Base-by-base conservation (phyloP, 306 rosid genomes). In the Lathyrus sativus region DNA sequence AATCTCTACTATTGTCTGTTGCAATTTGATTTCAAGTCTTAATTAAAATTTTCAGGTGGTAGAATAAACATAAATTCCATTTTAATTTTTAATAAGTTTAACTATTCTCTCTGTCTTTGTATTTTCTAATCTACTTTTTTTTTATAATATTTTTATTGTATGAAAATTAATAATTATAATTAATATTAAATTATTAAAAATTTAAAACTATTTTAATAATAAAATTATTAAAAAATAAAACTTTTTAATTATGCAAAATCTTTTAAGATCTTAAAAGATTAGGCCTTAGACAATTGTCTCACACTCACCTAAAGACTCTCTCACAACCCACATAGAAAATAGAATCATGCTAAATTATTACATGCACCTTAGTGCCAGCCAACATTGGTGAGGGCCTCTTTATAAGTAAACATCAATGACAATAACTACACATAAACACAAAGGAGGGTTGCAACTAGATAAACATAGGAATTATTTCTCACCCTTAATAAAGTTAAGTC, bases 401-500 rank as follows among this genome's bases (percentile, higher is more conserved):
- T 56, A 19, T 41, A 75, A 63, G 67, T 70, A 72, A 33, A 68
- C 48, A 72, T 50, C 17, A 39, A 71, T 76, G 81, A 71, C 54
- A 76, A 75, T 72, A 79, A 74, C 73, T 38, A 76, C 42, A 78
- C 66, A 67, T 0, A 14, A 35, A 54, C 33, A 12, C 37, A 38
- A 12, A 62, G 57, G n/a, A 14, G 50, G 63, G 24, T n/a, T 28
- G 56, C 44, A 75, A 74, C 33, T 65, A 78, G 85, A 74, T 74
- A 81, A 78, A 64, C 51, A 59, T 55, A 72, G 57, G 68, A 78
- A 76, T 55, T 46, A 82, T 77, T 75, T 79, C 56, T 46, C 44
- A 64, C 62, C 71, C 67, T 51, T 78, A 82, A 85, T 85, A 81
- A 83, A 79, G 79, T 82, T 67, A 59, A 79, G 87, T 82, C 91